phyloP scores from a whole-genome alignment of 352 stramenopile genomes.

The Phytophthora melonis region DNA sequence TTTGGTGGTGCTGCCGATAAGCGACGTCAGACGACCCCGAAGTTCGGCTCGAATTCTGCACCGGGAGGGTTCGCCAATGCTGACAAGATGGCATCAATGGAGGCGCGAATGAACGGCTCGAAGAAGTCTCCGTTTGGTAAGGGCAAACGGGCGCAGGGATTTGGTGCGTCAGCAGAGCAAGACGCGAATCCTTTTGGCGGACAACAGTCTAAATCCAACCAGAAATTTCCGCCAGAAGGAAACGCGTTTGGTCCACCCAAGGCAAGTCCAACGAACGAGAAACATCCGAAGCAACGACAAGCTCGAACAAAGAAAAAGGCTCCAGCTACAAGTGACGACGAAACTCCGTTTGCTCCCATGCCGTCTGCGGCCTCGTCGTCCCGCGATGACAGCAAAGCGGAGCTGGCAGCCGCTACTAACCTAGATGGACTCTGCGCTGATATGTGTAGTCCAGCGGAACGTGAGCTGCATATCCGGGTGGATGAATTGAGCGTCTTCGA shows the following conservation, averaged over 20 bases:
- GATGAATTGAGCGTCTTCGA: slow-evolving; percentile 91
- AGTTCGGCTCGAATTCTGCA: slow-evolving; percentile 28
- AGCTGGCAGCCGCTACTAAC: slow-evolving; percentile 70
- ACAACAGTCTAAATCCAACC: slow-evolving; percentile 20
- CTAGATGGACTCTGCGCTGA: slow-evolving; percentile 82
- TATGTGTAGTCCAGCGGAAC: slow-evolving; percentile 86
- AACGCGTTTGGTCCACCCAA: slow-evolving; percentile 15
- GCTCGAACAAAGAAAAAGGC: slow-evolving; percentile 38
- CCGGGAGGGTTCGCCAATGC: slow-evolving; percentile 23
- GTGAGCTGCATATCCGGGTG: slow-evolving; percentile 85
- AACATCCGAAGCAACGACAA: slow-evolving; percentile 35
- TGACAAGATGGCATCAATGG: slow-evolving; percentile 34
- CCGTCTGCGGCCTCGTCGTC: background rate
- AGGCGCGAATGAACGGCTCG: slow-evolving; percentile 39
- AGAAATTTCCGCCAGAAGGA: slow-evolving; percentile 9
- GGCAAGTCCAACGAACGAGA: slow-evolving; percentile 26
- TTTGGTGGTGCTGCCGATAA: slow-evolving; percentile 35
- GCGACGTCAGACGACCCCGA: slow-evolving; percentile 26
- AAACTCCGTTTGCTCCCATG: slow-evolving; percentile 13
- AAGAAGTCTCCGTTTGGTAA: slow-evolving; percentile 41
- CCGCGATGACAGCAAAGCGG: slow-evolving; percentile 55
- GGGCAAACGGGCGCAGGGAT: slow-evolving; percentile 30
- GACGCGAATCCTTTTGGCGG: slow-evolving; percentile 23
- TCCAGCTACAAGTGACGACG: slow-evolving; percentile 31
- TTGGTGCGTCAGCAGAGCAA: slow-evolving; percentile 11